Percentiles rank a stretch among this genome's conserved stretches.
Evolutionary conservation across 805 yeast species (phyloP).

Genomic region (Schwanniomyces sp.): DNA sequence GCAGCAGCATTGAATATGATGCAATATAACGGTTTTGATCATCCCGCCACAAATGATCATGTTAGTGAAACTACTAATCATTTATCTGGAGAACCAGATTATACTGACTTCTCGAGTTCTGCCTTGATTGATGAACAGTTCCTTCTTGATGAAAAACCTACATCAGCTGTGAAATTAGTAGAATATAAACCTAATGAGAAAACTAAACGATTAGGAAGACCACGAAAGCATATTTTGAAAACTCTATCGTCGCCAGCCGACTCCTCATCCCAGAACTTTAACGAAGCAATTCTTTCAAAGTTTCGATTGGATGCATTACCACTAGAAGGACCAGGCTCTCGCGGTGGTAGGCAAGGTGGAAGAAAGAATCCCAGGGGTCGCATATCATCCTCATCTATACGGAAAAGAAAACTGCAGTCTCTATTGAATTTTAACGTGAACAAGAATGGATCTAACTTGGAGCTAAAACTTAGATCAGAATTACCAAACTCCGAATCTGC

Average conservation of each 20-base stretch:
- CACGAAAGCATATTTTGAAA: conserved; percentile 25
- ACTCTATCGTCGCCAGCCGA: conserved; percentile 11
- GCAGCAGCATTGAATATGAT: conserved; percentile 22
- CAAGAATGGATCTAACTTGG: conserved; percentile 1
- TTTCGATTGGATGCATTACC: conserved; percentile 36
- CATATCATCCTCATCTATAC: conserved; percentile 19
- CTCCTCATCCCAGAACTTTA: conserved; percentile 25
- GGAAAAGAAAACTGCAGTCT: conserved; percentile 21
- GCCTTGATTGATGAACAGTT: conserved; percentile 1
- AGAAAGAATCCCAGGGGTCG: conserved; percentile 22
- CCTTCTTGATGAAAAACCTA: background rate
- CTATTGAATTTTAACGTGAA: conserved; percentile 5
- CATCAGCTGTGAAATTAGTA: conserved; percentile 17
- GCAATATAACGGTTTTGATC: conserved; percentile 13
- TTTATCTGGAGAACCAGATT: background rate
- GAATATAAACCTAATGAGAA: conserved; percentile 32
- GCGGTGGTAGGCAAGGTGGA: conserved; percentile 30
- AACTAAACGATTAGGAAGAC: conserved; percentile 35
- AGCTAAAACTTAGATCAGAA: background rate
- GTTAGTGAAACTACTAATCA: background rate
- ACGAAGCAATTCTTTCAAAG: conserved; percentile 28
- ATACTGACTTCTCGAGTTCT: background rate
- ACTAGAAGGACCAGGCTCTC: conserved; percentile 38
- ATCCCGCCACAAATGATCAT: background rate
- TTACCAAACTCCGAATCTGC: background rate